Percentiles rank a stretch among this genome's conserved stretches.
These are phyloP conservation scores for Colletotrichum aenigma DNA, from an alignment of 2,329 filamentous ascomycete genomes.

Conservation along the genomic window DNA sequence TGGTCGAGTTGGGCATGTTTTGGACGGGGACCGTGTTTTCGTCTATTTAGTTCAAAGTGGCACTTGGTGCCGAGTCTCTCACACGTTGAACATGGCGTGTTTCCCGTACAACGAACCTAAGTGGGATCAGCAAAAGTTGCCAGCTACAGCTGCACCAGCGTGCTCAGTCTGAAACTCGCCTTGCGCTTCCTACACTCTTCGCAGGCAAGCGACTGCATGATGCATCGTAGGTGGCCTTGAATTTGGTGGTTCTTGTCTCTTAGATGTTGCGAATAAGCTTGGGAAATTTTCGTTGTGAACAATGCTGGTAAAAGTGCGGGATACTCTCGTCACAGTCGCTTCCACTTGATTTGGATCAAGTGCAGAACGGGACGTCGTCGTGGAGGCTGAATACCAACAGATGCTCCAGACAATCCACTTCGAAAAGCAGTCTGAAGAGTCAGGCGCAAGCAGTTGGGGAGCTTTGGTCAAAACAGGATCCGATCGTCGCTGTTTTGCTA, in stretches of 20 bases:
- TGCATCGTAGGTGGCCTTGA: not conserved
- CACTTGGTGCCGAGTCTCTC: not conserved
- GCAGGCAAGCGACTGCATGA: not conserved
- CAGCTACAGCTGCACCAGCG: not conserved
- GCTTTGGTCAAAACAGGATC: not conserved
- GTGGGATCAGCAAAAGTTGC: not conserved
- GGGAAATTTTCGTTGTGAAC: not conserved
- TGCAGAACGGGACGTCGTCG: not conserved
- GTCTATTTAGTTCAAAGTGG: not conserved
- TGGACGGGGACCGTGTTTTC: not conserved
- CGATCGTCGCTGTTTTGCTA: not conserved
- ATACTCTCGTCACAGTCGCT: not conserved
- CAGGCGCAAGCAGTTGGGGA: not conserved
- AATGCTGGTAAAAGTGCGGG: not conserved
- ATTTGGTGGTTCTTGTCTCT: not conserved
- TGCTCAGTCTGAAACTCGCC: not conserved
- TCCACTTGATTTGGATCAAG: not conserved
- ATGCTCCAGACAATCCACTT: not conserved
- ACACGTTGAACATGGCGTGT: not conserved
- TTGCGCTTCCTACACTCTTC: not conserved
- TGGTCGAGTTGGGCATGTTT: not conserved
- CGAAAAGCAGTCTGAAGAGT: not conserved
- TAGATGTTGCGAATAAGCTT: not conserved
- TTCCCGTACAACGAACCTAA: not conserved
- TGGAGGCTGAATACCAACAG: not conserved